Percentiles rank a stretch among this genome's conserved stretches.
phyloP scores from a whole-genome alignment of 2,329 filamentous ascomycete genomes.

The Claviceps quebecensis region DNA sequence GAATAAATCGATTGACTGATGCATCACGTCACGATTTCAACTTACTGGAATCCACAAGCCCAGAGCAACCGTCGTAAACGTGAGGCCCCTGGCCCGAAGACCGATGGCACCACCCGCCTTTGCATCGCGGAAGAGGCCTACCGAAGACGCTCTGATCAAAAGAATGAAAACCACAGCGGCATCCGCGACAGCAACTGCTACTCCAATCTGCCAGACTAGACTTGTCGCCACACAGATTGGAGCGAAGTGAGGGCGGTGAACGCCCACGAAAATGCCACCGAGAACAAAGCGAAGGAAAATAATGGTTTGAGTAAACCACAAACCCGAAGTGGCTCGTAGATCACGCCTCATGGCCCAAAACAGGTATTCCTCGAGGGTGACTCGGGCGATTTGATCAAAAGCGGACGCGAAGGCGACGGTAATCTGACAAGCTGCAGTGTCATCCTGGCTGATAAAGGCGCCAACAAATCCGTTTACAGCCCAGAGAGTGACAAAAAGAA shows the following conservation, averaged over 20 bases:
- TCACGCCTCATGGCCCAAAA: conserved; percentile 34
- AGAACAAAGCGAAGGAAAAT: conserved; percentile 35
- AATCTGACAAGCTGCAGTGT: conserved; percentile 34
- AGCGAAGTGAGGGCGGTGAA: conserved; percentile 37
- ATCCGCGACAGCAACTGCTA: conserved; percentile 31
- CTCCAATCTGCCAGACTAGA: conserved; percentile 28
- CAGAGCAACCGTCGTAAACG: conserved; percentile 28
- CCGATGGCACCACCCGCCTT: conserved; percentile 13
- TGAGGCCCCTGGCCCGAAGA: conserved; percentile 25
- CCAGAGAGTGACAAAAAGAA: conserved; percentile 38
- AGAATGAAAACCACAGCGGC: conserved; percentile 29
- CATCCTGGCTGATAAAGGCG: conserved; percentile 30
- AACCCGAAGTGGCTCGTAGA: conserved; percentile 21
- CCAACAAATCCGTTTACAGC: conserved; percentile 37
- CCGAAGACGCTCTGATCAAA: conserved; percentile 25
- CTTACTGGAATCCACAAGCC: conserved; percentile 41
- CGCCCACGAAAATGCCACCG: conserved; percentile 39
- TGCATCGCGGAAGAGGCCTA: conserved; percentile 20
- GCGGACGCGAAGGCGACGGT: conserved; percentile 35
- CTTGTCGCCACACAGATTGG: conserved; percentile 37
- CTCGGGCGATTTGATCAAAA: conserved; percentile 43
- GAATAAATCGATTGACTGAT: not conserved
- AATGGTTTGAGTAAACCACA: conserved; percentile 30
- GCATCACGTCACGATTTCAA: conserved; percentile 7
- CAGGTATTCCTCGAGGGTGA: conserved; percentile 39